phyloP scores from a whole-genome alignment of 2,329 filamentous ascomycete genomes.

The Myriangium duriaei region DNA sequence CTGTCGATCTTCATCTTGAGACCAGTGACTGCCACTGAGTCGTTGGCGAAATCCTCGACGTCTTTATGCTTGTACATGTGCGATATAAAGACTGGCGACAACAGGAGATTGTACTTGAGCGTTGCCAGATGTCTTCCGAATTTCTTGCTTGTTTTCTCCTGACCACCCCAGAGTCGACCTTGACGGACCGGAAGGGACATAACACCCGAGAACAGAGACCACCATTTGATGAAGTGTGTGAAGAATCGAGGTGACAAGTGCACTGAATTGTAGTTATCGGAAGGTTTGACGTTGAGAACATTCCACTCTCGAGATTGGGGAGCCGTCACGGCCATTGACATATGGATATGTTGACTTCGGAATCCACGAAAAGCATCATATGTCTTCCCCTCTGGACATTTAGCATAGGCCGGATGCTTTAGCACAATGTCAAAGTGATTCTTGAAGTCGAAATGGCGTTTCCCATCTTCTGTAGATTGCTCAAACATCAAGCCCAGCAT shows the following conservation, averaged over 20 bases:
- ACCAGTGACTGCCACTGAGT: constrained; percentile 81
- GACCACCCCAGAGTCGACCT: constrained; percentile 76
- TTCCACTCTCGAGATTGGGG: constrained; percentile 81
- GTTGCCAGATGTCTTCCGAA: constrained; percentile 95
- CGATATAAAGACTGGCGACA: constrained; percentile 87
- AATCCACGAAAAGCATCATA: constrained; percentile 98
- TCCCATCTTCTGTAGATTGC: constrained; percentile 57
- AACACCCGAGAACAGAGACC: constrained; percentile 87
- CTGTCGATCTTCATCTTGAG: constrained; percentile 91
- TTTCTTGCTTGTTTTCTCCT: constrained; percentile 96
- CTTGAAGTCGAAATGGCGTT: constrained; percentile 74
- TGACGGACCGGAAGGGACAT: constrained; percentile 93
- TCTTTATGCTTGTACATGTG: constrained; percentile 99
- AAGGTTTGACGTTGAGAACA: constrained; percentile 58
- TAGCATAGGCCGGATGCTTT: constrained; percentile 65
- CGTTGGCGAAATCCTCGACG: constrained; percentile 67
- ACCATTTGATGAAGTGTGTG: constrained; percentile 97
- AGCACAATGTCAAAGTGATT: constrained; percentile 87
- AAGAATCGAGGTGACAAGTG: constrained; percentile 94
- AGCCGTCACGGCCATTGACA: constrained; percentile 82
- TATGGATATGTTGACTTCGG: constrained; percentile 88
- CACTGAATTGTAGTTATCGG: constrained; percentile 88
- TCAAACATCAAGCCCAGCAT: constrained; percentile 87
- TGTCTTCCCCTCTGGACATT: constrained; percentile 36
- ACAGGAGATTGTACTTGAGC: constrained; percentile 88